Percentiles rank a stretch among this genome's conserved stretches.
Evolutionary conservation across 177 flowering plant genomes (phyloP).

Genomic region (Tripterygium wilfordii): DNA sequence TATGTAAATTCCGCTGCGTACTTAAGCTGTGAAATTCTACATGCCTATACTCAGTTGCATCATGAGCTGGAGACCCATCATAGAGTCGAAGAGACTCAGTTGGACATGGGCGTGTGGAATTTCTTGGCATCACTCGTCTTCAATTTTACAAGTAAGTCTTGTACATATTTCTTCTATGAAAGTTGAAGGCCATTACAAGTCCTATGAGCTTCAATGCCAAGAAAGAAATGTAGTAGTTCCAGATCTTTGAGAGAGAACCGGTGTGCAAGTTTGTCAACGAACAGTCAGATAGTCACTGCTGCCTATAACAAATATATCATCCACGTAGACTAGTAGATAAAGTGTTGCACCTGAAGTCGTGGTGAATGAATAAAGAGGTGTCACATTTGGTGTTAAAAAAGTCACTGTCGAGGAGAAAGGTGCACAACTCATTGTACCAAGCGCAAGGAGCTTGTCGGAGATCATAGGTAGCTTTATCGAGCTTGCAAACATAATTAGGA

Average conservation of each 20-base stretch:
- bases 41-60: background rate
- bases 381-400: background rate
- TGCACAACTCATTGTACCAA: background rate
- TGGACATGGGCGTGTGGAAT: background rate
- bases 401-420: background rate
- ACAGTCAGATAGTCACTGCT: no score
- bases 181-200: background rate
- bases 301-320: background rate
- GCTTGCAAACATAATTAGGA: background rate
- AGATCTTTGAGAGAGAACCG: conserved; percentile 1
- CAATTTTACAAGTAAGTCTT: background rate
- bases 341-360: background rate
- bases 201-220: background rate
- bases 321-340: background rate
- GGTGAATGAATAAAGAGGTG: background rate
- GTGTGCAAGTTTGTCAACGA: background rate
- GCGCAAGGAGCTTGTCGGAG: background rate
- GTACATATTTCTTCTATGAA: background rate
- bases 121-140: background rate
- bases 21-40: no score
- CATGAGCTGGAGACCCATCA: background rate
- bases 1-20: no score
- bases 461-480: conserved; percentile 1
- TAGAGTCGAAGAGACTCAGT: no score
- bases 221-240: background rate